These are phyloP conservation scores for Psilocybe cubensis DNA, from an alignment of 768 basidiomycete species.

Conservation along the genomic window DNA sequence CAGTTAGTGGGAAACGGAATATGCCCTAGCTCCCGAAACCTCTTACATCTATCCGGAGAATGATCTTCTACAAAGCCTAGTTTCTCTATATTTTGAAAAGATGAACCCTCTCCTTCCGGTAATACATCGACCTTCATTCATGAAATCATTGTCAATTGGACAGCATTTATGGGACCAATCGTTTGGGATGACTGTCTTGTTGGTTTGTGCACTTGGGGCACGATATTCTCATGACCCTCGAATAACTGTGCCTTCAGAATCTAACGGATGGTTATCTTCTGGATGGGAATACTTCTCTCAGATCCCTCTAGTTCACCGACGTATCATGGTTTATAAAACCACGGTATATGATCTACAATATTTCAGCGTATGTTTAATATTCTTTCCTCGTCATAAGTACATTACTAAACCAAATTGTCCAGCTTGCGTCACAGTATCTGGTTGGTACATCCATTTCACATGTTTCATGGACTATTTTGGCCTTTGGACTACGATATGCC, in stretches of 20 bases:
- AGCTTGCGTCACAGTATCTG: slow-evolving; percentile 38
- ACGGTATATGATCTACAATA: slow-evolving; percentile 74
- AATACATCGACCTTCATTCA: slow-evolving; percentile 70
- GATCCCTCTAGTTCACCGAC: slow-evolving; percentile 61
- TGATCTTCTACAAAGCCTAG: slow-evolving; percentile 51
- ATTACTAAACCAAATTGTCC: background rate
- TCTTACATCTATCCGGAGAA: slow-evolving; percentile 49
- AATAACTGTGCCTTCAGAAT: slow-evolving; percentile 36
- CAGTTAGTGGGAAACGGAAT: slow-evolving; percentile 40
- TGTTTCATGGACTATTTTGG: slow-evolving; percentile 59
- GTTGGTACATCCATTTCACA: slow-evolving; percentile 51
- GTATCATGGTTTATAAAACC: slow-evolving; percentile 57
- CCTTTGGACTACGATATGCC: slow-evolving; percentile 59
- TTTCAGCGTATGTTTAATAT: slow-evolving; percentile 50
- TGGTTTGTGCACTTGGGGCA: slow-evolving; percentile 65
- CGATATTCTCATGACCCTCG: slow-evolving; percentile 58
- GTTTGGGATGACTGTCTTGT: slow-evolving; percentile 62
- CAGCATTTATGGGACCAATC: slow-evolving; percentile 50
- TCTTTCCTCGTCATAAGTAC: background rate
- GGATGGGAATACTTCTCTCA: slow-evolving; percentile 69
- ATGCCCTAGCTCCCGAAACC: slow-evolving; percentile 23
- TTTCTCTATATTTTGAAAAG: slow-evolving; percentile 63
- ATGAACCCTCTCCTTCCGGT: slow-evolving; percentile 59
- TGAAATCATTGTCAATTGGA: slow-evolving; percentile 47
- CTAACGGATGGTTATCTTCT: slow-evolving; percentile 42